Percentiles rank a stretch among this genome's conserved stretches.
These are phyloP conservation scores for Claviceps capensis DNA, from an alignment of 2,329 filamentous ascomycete genomes.

Conservation along the genomic window DNA sequence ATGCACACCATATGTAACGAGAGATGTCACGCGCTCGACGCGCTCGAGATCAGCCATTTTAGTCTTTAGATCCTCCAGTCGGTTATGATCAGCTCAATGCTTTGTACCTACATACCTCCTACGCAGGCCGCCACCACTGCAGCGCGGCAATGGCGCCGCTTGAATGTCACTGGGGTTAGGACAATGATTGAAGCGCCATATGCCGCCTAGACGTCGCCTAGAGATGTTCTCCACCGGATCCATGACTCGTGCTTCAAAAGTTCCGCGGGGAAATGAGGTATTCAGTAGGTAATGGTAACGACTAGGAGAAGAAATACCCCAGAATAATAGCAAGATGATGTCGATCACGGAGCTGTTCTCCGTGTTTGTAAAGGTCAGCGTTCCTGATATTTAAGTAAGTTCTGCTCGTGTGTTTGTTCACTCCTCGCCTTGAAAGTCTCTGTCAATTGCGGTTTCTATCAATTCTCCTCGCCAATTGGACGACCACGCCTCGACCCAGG, in stretches of 20 bases:
- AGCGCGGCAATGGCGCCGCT: not conserved
- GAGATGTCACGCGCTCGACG: not conserved
- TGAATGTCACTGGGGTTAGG: not conserved
- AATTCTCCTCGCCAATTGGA: not conserved
- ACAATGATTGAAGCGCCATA: not conserved
- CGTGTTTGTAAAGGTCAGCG: not conserved
- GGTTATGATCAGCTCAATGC: not conserved
- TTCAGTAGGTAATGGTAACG: not conserved
- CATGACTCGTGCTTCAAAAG: not conserved
- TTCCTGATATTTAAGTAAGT: not conserved
- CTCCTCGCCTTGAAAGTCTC: not conserved
- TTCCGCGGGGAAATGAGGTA: not conserved
- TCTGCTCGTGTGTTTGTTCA: not conserved
- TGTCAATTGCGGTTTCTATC: not conserved
- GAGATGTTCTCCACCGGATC: not conserved
- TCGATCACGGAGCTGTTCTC: not conserved
- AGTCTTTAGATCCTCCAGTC: not conserved
- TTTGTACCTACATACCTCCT: not conserved
- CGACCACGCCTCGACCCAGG: not conserved
- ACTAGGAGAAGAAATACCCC: not conserved
- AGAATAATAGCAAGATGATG: not conserved
- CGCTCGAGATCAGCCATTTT: not conserved
- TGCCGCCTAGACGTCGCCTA: not conserved
- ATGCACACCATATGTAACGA: no score
- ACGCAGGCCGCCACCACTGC: not conserved